Conservation (phyloP, 768 basidiomycete genomes). For the Cystobasidium ongulense region DNA sequence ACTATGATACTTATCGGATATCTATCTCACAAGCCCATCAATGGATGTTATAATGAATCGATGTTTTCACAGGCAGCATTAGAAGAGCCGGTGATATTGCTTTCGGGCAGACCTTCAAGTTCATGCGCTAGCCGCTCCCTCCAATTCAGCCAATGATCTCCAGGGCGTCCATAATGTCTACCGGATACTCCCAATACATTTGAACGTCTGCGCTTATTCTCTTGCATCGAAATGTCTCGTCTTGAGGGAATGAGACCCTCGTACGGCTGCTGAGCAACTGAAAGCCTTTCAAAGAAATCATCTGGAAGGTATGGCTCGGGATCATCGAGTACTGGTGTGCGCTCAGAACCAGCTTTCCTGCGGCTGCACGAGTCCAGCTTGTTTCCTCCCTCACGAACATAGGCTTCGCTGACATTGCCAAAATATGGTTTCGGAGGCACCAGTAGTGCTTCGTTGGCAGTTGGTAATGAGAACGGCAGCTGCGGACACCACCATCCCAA, state of each 20-base stretch:
- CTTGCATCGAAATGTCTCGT: neutral
- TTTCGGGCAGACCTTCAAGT: too few species aligned
- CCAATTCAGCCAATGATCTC: constrained; percentile 30
- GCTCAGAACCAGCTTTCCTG: too few species aligned
- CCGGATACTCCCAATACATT: neutral
- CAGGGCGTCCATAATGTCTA: neutral
- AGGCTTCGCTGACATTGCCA: neutral
- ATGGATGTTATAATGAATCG: too few species aligned
- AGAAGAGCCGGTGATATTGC: too few species aligned
- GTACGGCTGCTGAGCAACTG: neutral
- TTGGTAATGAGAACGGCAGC: constrained; percentile 31
- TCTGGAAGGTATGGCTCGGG: constrained; percentile 13
- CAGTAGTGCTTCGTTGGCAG: constrained; percentile 1
- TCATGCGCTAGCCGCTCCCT: constrained; percentile 4
- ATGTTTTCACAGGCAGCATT: too few species aligned
- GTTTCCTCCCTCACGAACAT: neutral
- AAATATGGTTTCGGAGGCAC: neutral
- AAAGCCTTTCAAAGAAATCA: neutral
- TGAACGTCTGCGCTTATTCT: neutral
- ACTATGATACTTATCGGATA: too few species aligned
- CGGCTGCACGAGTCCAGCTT: too few species aligned
- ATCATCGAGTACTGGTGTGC: too few species aligned
- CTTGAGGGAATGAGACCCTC: neutral
- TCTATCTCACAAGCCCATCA: too few species aligned
- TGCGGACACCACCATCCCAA: neutral